Evolutionary conservation across 495 filamentous ascomycete species (phyloP).

Genomic region (Podospora anserina): DNA sequence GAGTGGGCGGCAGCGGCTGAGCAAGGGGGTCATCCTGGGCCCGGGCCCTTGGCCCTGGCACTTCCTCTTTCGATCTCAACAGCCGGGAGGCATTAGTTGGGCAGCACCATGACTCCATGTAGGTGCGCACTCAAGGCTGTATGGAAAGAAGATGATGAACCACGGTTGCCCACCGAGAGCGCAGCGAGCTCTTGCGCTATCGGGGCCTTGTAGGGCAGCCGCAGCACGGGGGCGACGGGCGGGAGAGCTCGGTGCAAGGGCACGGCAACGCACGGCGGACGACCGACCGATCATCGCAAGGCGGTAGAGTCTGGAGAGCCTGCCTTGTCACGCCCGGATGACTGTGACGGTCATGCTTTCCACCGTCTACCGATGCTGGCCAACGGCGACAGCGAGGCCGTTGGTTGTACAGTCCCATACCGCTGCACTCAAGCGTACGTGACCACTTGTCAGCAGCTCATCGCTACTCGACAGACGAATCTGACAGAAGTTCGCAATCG

Average conservation of each 20-base stretch:
- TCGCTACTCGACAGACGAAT: neutral
- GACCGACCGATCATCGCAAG: neutral
- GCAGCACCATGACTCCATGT: neutral
- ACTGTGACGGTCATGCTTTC: no score
- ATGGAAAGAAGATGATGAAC: neutral
- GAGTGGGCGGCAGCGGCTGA: constrained; percentile 15
- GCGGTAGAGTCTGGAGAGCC: neutral
- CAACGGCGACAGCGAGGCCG: neutral
- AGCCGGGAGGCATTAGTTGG: neutral
- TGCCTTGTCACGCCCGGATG: neutral
- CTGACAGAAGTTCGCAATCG: neutral
- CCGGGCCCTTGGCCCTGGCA: constrained; percentile 13
- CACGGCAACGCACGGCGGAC: neutral
- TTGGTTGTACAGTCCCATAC: neutral
- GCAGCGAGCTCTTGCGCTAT: neutral
- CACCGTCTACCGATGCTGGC: neutral
- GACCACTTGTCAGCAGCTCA: no score
- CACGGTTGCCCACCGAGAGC: constrained; percentile 4
- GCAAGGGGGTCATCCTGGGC: constrained; percentile 19
- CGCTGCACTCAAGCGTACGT: no score
- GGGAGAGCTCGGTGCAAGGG: neutral
- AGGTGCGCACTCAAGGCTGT: no score
- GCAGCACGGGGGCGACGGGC: neutral
- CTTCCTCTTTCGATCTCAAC: neutral
- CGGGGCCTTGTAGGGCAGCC: neutral